Evolutionary conservation across 306 rosid genomes (phyloP), one percentile per base, ranked within the genome.

Genomic region (Pyrus bretschneideri): DNA sequence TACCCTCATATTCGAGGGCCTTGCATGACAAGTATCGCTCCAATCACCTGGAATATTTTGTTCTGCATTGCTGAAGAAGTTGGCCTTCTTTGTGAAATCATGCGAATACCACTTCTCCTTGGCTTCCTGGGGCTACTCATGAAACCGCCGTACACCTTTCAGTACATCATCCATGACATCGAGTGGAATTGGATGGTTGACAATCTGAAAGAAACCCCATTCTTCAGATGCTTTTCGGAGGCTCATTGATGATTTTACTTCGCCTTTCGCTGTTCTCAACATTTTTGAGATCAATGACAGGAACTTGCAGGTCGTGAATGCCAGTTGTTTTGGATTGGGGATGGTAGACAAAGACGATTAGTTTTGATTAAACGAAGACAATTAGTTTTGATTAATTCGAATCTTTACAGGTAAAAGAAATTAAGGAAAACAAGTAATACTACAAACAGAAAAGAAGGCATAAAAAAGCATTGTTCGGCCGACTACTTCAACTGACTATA

Each of bases 141-240:
- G 97, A 72, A 71, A 81, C 21, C 23, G 7, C 22, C 78, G 62
- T 83, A 83, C 19, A 60, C 85, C 73, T 71, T 85, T 31, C 5
- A 86, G 46, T 51, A 81, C 70, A 1, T 79, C 70, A 55, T 77
- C 83, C 66, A 89, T 76, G 5, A 78, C 69, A 0, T 11, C 79
- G 44, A 13, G 23, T 29, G 91, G 81, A 13, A 89, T 17, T 15
- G 85, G 89, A 66, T 89, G 97, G 69, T 91, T 87, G 25, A 83
- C 62, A 2, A 89, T 77, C 78, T 89, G 93, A 68, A 91, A 87
- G 79, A 91, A 89, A 0, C 94, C 93, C 35, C 85, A 62, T 1
- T 81, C 73, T 58, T 85, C 85, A 19, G 91, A 87, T 9, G 93
- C 93, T 0, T 5, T 33, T 11, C 83, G 76, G 8, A 91, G 61